These are phyloP conservation scores for Tylopilus felleus DNA, from an alignment of 768 basidiomycete genomes.

Conservation along the genomic window DNA sequence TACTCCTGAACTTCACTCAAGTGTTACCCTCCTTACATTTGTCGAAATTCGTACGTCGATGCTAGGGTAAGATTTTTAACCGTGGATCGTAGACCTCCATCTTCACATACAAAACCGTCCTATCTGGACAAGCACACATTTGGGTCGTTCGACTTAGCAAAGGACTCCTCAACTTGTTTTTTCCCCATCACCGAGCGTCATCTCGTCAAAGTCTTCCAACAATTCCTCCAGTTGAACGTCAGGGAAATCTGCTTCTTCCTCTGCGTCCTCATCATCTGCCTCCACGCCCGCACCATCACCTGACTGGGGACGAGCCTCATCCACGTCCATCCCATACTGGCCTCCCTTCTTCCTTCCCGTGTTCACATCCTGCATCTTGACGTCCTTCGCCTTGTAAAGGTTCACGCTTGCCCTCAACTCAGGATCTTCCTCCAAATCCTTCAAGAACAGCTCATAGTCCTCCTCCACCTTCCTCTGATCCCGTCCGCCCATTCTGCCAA, in stretches of 20 bases:
- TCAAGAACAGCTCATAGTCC: slow-evolving; percentile 95
- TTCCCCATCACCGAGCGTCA: slow-evolving; percentile 61
- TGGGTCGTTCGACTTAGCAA: too few relatives aligned
- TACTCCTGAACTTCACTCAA: background rate
- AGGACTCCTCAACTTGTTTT: slow-evolving; percentile 12
- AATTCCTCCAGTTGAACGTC: slow-evolving; percentile 82
- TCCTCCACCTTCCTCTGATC: slow-evolving; percentile 92
- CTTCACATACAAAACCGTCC: too few relatives aligned
- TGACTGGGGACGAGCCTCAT: slow-evolving; percentile 39
- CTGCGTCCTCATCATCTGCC: slow-evolving; percentile 42
- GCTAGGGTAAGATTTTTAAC: background rate
- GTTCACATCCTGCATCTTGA: slow-evolving; percentile 46
- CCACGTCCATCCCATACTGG: slow-evolving; percentile 61
- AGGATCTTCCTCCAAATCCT: slow-evolving; percentile 91
- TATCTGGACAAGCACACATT: too few relatives aligned
- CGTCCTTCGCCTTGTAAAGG: slow-evolving; percentile 70
- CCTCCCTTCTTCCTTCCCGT: slow-evolving; percentile 22
- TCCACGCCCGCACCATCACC: slow-evolving; percentile 19
- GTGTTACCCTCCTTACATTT: background rate
- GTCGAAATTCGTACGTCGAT: background rate
- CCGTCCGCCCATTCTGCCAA: slow-evolving; percentile 85
- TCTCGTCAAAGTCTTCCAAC: slow-evolving; percentile 87
- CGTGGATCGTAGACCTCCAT: too few relatives aligned
- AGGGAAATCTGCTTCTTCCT: slow-evolving; percentile 84
- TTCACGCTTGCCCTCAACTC: slow-evolving; percentile 87